Conservation (phyloP, 2,329 filamentous ascomycete genomes). For the Talaromyces sp. region DNA sequence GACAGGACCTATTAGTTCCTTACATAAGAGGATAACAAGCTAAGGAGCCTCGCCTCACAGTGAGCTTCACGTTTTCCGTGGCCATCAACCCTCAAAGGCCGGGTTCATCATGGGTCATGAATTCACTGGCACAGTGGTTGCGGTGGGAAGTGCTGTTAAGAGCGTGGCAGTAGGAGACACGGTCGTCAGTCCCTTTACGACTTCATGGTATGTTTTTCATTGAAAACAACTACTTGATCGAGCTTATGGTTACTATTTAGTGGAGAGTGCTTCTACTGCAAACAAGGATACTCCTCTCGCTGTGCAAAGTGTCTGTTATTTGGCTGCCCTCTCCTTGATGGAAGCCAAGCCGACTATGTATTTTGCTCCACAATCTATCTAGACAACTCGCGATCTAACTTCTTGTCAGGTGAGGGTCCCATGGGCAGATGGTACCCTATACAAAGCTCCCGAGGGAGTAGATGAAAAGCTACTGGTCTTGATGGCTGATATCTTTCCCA, state of each 20-base stretch:
- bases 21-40: neutral
- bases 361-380: conserved; percentile 12
- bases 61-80: conserved; percentile 81
- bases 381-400: neutral
- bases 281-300: conserved; percentile 68
- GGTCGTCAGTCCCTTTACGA: conserved; percentile 79
- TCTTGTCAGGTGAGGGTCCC: conserved; percentile 60
- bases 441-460: conserved; percentile 67
- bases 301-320: conserved; percentile 69
- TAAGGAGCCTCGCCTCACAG: neutral
- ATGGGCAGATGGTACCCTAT: conserved; percentile 72
- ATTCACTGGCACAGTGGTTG: conserved; percentile 72
- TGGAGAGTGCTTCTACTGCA: conserved; percentile 79
- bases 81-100: conserved; percentile 66
- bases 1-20: conserved; percentile 18
- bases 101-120: conserved; percentile 72
- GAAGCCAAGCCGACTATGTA: conserved; percentile 75
- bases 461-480: conserved; percentile 71
- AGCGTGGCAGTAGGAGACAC: conserved; percentile 69
- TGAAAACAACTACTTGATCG: neutral
- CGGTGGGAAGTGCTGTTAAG: conserved; percentile 63
- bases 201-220: conserved; percentile 58
- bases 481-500: conserved; percentile 92
- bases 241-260: conserved; percentile 27
- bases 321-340: conserved; percentile 65